phyloP scores from a whole-genome alignment of 2,329 filamentous ascomycete genomes.

The Periconia macrospinosa region DNA sequence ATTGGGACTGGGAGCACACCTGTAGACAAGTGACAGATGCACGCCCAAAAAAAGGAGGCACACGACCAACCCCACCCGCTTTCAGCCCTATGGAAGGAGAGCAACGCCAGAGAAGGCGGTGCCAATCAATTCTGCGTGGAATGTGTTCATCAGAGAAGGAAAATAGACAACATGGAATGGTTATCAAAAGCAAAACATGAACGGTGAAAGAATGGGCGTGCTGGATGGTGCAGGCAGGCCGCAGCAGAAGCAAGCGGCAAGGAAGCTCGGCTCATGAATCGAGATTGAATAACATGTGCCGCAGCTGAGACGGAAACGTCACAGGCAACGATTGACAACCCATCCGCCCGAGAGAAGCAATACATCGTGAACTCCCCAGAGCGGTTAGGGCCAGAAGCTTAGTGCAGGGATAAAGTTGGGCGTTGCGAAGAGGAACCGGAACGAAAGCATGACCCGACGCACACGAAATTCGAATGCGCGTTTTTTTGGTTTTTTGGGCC shows the following conservation, averaged over 20 bases:
- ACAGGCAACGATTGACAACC: conserved; percentile 6
- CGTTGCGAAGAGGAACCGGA: conserved; percentile 33
- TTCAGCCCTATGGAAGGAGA: not conserved
- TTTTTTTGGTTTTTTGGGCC: no score
- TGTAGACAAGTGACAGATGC: not conserved
- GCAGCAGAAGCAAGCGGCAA: not conserved
- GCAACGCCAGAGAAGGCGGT: no score
- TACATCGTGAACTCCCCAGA: conserved; percentile 7
- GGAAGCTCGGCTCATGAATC: not conserved
- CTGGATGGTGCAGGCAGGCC: no score
- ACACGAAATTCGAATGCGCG: no score
- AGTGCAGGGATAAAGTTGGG: conserved; percentile 19
- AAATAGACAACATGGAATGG: no score
- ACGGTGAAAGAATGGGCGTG: no score
- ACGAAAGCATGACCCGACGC: conserved; percentile 5
- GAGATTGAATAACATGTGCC: not conserved
- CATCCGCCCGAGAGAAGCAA: conserved; percentile 22
- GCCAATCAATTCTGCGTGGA: no score
- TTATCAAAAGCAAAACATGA: no score
- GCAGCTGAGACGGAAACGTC: not conserved
- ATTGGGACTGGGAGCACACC: not conserved
- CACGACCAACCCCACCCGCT: not conserved
- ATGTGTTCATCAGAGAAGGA: no score
- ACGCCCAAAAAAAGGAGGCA: not conserved
- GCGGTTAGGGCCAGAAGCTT: conserved; percentile 5